Evolutionary conservation across 495 filamentous ascomycete species (phyloP).

Genomic region (Aspergillus egyptiacus): DNA sequence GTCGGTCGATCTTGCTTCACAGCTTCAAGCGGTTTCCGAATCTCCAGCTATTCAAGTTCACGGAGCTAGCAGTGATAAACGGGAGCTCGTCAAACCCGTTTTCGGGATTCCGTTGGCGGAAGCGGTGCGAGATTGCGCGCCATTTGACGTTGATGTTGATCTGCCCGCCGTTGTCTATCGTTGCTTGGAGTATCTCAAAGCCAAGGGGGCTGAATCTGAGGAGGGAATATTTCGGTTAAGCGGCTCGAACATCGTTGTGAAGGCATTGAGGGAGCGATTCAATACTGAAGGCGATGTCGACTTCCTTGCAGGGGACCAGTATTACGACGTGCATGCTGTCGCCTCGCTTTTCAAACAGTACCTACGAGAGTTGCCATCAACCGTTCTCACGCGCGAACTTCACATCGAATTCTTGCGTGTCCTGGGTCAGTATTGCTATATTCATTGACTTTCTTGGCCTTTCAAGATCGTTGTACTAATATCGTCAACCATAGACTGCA

Average conservation of each 20-base stretch:
- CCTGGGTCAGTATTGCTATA: constrained; percentile 55
- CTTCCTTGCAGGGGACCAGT: constrained; percentile 72
- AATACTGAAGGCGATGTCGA: constrained; percentile 93
- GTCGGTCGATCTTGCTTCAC: constrained; percentile 51
- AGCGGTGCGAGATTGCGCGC: constrained; percentile 73
- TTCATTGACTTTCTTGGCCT: background rate
- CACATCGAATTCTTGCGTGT: constrained; percentile 84
- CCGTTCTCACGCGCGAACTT: constrained; percentile 83
- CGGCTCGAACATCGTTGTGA: constrained; percentile 90
- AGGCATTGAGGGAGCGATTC: constrained; percentile 82
- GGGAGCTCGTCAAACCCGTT: constrained; percentile 59
- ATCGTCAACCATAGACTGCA: constrained; percentile 43
- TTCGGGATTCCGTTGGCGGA: constrained; percentile 86
- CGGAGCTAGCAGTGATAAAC: constrained; percentile 38
- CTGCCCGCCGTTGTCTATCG: constrained; percentile 96
- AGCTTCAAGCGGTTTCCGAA: constrained; percentile 34
- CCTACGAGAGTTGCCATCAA: constrained; percentile 82
- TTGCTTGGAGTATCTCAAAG: constrained; percentile 87
- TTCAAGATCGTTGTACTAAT: constrained; percentile 10
- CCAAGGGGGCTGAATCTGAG: constrained; percentile 74
- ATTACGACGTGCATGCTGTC: constrained; percentile 94
- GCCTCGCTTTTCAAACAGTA: constrained; percentile 93
- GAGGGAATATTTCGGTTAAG: constrained; percentile 96
- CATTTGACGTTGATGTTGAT: constrained; percentile 60
- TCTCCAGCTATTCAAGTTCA: constrained; percentile 29